Evolutionary conservation across 495 filamentous ascomycete species (phyloP).

Genomic region (Echria macrotheca): DNA sequence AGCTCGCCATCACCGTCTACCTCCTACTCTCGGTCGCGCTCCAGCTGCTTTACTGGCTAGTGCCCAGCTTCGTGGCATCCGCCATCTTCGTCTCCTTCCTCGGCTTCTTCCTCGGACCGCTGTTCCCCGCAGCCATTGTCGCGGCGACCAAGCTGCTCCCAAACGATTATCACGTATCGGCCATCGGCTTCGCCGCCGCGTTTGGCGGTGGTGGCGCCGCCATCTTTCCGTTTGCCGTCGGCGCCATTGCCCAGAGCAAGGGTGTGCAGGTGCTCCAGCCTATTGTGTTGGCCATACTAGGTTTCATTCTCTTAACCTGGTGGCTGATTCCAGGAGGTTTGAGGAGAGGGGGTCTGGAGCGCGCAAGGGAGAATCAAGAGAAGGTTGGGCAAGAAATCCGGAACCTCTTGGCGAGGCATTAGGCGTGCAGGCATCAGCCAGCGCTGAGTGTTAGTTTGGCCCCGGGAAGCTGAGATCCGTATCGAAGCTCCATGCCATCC

Average conservation of each 20-base stretch:
- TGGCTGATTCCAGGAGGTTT: conserved; percentile 27
- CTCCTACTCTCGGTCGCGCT: conserved; percentile 57
- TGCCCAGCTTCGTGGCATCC: conserved; percentile 69
- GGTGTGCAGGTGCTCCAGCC: conserved; percentile 77
- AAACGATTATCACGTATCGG: conserved; percentile 67
- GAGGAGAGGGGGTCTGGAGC: conserved; percentile 27
- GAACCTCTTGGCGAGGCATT: too few species aligned
- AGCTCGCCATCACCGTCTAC: conserved; percentile 55
- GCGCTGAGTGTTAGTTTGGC: too few species aligned
- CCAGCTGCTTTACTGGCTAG: conserved; percentile 76
- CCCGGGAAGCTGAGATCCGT: too few species aligned
- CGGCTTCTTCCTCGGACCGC: conserved; percentile 73
- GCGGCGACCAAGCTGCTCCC: conserved; percentile 79
- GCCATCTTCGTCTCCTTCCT: conserved; percentile 68
- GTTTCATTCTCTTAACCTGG: conserved; percentile 54
- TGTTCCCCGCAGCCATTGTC: conserved; percentile 75
- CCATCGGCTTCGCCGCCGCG: conserved; percentile 78
- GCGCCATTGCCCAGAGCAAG: conserved; percentile 73
- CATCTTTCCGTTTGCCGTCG: conserved; percentile 77
- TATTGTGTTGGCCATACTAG: conserved; percentile 63
- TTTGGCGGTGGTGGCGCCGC: conserved; percentile 77
- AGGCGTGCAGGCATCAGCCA: too few species aligned
- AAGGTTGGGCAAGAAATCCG: conserved; percentile 23
- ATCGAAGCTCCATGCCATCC: too few species aligned
- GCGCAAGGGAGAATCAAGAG: conserved; percentile 27